Conservation (phyloP, 371 early-diverging fungal species). For the Apophysomyces elegans region DNA sequence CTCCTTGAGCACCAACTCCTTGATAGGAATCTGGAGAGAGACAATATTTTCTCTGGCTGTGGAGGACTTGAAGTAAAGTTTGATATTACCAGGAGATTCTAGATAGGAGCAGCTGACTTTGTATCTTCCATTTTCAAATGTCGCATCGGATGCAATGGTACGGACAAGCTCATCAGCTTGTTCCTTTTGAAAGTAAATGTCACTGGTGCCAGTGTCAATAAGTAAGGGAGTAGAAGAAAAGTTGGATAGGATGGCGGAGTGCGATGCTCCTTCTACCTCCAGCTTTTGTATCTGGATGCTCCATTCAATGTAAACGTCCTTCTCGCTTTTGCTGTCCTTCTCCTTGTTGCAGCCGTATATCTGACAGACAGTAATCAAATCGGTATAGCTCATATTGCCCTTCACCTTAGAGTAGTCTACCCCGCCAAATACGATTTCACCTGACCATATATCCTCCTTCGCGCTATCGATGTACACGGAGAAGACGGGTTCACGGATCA, state of each 20-base stretch:
- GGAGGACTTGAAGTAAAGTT: not conserved
- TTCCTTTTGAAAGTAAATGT: constrained; percentile 37
- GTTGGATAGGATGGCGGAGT: no score
- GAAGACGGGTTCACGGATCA: constrained; percentile 43
- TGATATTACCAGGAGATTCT: not conserved
- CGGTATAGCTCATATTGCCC: constrained; percentile 21
- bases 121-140: constrained; percentile 16
- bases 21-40: constrained; percentile 21
- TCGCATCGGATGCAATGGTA: constrained; percentile 20
- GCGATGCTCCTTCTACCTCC: no score
- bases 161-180: constrained; percentile 32
- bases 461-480: constrained; percentile 35
- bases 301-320: no score
- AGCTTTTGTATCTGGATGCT: no score
- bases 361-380: constrained; percentile 15
- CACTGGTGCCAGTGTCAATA: constrained; percentile 45
- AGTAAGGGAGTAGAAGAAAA: not conserved
- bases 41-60: not conserved
- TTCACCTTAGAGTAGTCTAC: constrained; percentile 41
- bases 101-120: constrained; percentile 32
- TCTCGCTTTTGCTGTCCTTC: no score
- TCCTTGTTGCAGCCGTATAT: not conserved
- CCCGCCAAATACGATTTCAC: constrained; percentile 62
- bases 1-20: constrained; percentile 17
- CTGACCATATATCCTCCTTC: constrained; percentile 27